phyloP scores from a whole-genome alignment of 2,329 filamentous ascomycete species.

The Cercospora citrullina region DNA sequence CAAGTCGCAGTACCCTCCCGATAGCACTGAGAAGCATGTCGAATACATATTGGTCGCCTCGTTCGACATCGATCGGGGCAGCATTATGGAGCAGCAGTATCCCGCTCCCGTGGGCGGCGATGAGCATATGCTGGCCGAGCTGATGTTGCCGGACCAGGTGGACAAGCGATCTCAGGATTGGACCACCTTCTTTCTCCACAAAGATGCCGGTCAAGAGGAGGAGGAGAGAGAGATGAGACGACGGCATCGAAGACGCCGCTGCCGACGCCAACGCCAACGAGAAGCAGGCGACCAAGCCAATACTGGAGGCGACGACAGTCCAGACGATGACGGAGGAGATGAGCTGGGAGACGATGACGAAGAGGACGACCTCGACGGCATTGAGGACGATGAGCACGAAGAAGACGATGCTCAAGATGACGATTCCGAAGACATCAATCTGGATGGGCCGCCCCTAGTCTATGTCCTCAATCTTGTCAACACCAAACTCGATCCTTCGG shows the following conservation, averaged over 20 bases:
- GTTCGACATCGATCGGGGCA: conserved; percentile 94
- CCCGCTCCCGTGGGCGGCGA: conserved; percentile 93
- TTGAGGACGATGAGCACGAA: conserved; percentile 49
- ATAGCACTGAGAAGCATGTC: conserved; percentile 76
- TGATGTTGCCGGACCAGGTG: conserved; percentile 97
- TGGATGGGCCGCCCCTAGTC: conserved; percentile 86
- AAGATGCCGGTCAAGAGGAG: conserved; percentile 84
- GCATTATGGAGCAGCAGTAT: conserved; percentile 98
- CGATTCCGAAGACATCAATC: conserved; percentile 55
- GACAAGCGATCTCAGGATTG: conserved; percentile 95
- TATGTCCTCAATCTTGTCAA: conserved; percentile 98
- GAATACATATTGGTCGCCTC: conserved; percentile 97
- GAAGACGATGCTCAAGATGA: conserved; percentile 51
- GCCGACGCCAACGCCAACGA: background rate
- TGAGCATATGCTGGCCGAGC: conserved; percentile 95
- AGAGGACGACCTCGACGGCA: conserved; percentile 47
- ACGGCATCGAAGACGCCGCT: conserved; percentile 46
- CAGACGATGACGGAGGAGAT: conserved; percentile 51
- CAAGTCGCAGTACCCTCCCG: conserved; percentile 52
- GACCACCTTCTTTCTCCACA: conserved; percentile 99
- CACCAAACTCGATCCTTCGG: conserved; percentile 92
- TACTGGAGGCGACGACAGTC: conserved; percentile 38
- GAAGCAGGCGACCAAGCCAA: background rate
- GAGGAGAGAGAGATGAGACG: conserved; percentile 63
- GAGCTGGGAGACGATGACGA: conserved; percentile 50